phyloP scores from a whole-genome alignment of 1,284 basidiomycete genomes.

The Gomphus bonarii region DNA sequence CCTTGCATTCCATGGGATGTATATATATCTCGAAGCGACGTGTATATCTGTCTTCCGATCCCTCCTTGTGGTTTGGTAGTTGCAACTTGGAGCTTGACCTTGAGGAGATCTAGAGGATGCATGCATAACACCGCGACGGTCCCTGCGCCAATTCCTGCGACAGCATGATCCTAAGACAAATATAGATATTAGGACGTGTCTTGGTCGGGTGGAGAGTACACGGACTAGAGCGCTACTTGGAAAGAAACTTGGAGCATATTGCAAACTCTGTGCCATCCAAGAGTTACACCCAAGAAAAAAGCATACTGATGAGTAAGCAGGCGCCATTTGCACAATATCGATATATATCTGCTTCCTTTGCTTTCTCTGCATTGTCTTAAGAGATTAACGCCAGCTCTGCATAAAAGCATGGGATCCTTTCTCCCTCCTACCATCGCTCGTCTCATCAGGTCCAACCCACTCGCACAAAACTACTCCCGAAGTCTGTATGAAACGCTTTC shows the following conservation, averaged over 20 bases:
- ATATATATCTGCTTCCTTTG: not conserved
- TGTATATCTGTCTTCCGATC: constrained; percentile 72
- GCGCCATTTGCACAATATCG: too few species aligned
- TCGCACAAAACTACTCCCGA: not conserved
- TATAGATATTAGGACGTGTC: not conserved
- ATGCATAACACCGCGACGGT: constrained; percentile 90
- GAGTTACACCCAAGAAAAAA: not conserved
- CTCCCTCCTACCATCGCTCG: constrained; percentile 3
- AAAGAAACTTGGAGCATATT: constrained; percentile 50
- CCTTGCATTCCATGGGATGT: constrained; percentile 73
- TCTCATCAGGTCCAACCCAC: constrained; percentile 2
- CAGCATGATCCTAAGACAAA: constrained; percentile 75
- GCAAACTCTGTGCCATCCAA: constrained; percentile 3
- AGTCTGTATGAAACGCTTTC: constrained; percentile 65
- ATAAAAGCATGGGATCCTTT: constrained; percentile 3
- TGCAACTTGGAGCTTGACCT: constrained; percentile 91
- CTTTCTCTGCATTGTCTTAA: not conserved
- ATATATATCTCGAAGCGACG: constrained; percentile 67
- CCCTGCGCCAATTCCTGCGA: constrained; percentile 89
- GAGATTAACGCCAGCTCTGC: not conserved
- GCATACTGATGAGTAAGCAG: constrained; percentile 1
- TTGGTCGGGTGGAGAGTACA: constrained; percentile 10
- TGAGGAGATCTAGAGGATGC: constrained; percentile 96
- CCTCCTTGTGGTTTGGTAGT: constrained; percentile 53
- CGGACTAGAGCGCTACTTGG: constrained; percentile 56